These are phyloP conservation scores for Larix sibirica DNA, from an alignment of 83 land plant genomes.

Conservation along the genomic window DNA sequence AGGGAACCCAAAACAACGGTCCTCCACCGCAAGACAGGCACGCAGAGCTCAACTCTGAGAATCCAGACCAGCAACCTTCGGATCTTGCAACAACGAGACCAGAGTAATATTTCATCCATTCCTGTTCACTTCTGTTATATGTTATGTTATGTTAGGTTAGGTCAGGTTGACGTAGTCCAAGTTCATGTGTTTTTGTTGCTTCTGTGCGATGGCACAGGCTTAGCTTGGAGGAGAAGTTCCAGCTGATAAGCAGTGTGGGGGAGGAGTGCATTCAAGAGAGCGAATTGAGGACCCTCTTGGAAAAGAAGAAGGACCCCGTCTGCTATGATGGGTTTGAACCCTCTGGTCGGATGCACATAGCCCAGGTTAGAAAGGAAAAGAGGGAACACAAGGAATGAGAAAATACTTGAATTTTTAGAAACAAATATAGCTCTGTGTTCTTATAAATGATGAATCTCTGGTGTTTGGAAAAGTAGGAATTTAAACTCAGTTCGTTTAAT, in stretches of 20 bases:
- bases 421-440: too few relatives aligned
- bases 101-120: too few relatives aligned
- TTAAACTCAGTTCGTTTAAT: too few relatives aligned
- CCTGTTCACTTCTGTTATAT: too few relatives aligned
- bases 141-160: too few relatives aligned
- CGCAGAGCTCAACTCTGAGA: too few relatives aligned
- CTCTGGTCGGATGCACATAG: slow-evolving; percentile 96
- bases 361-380: slow-evolving; percentile 55
- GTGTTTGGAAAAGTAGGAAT: too few relatives aligned
- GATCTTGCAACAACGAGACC: not conserved
- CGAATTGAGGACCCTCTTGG: slow-evolving; percentile 69
- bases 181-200: not conserved
- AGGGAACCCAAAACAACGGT: not conserved
- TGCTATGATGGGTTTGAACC: slow-evolving; percentile 99
- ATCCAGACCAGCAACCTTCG: not conserved
- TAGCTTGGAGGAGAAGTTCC: slow-evolving; percentile 65
- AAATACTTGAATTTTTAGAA: too few relatives aligned
- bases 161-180: not conserved
- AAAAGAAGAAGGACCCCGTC: slow-evolving; percentile 64
- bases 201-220: slow-evolving; percentile 20
- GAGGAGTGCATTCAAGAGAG: slow-evolving; percentile 92
- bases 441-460: too few relatives aligned
- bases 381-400: too few relatives aligned
- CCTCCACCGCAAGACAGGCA: not conserved
- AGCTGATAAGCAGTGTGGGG: slow-evolving; percentile 71